Evolutionary conservation across 1,139 yeast genomes (phyloP), one percentile per base, ranked within the genome.

Genomic region (Lodderomyces jiufengensis): DNA sequence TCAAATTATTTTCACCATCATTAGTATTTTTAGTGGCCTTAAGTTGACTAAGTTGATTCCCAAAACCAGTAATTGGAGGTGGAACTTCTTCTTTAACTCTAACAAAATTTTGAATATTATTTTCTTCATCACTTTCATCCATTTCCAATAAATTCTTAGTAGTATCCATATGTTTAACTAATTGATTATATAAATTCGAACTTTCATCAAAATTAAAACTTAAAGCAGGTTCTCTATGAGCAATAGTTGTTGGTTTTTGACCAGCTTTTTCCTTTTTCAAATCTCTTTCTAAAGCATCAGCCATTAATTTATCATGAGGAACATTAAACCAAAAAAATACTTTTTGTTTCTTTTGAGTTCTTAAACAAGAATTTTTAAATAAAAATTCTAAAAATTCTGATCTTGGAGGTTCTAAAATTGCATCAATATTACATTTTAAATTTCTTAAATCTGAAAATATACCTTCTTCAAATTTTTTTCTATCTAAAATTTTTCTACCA

Each of bases 271-370:
- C 97, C 52, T 86, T 81, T 57, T 88, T 88, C 54, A 90, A 63
- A 54, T 92, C 98, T 49, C 98, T 70, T 59, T 90, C 97, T 38
- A 92, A 64, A 1, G 97, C 97, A 59, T 92, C 98, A 3, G 92
- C 80, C 74, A 92, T 90, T 34, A 92, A 64, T 52, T 85, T 81
- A 55, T 92, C 97, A 61, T 92, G 97, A 29, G 94, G 92, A 6
- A 92, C 97, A 53, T 90, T 84, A 57, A 85, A 90, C 98, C 98
- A 92, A 57, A 83, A 88, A 56, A 92, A 92, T 27, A 92, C 97
- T 57, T 92, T 92, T 57, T 92, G 98, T 55, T 92, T 92, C 70
- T 92, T 92, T 54, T 92, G 97, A 1, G 98, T 92, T 49, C 96
- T 73, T 16, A 92, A 70, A 57, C 98, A 90, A 45, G 83, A 79